Evolutionary conservation across 1,284 basidiomycete species (phyloP), one percentile per base, ranked within the genome.

Genomic region (Tilletia setariae): DNA sequence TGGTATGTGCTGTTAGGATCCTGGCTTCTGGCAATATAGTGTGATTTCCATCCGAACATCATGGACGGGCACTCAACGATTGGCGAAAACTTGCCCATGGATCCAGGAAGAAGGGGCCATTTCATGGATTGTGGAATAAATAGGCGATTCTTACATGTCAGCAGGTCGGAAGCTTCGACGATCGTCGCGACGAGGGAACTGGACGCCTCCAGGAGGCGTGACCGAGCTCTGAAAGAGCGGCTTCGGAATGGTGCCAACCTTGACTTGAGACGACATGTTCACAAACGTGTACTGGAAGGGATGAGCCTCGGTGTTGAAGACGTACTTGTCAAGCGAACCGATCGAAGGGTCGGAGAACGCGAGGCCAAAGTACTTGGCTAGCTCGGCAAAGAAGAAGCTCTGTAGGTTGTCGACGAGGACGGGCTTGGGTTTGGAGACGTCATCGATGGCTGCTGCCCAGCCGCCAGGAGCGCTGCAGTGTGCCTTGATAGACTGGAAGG

Each of bases 251-350:
- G 56, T 61, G 56, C 56, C 56, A 30, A 61, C 28, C 2, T 32
- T 61, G 32, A 61, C 35, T 11, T 25, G 16, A 16, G 32, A 32
- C 15, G 30, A 40, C 56, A 61, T 16, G 28, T 32, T 61, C 2
- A 19, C 28, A 30, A 32, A 61, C 9, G n/a, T 53, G 51, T 53
- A 53, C 64, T 70, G n/a, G 64, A 78, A 79, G 23, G 75, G 77
- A 66, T 79, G 78, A 6, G 70, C 79, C 68, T 80, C 78, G 19
- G 79, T 80, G 47, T 75, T 80, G 66, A 79, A 77, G 30, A 79
- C 78, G 62, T 75, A 78, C 63, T 72, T 69, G 67, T 79, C 76
- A 59, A 80, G 64, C 49, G 66, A 66, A 21, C 65, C 66, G 19
- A 68, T 30, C 16, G 68, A 30, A 2, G 75, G 72, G 66, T 80